A percentile compares a stretch with the other conserved stretches of the same genome.
Evolutionary conservation across 1,284 basidiomycete genomes (phyloP).

Genomic region (Omphalotus olearius): DNA sequence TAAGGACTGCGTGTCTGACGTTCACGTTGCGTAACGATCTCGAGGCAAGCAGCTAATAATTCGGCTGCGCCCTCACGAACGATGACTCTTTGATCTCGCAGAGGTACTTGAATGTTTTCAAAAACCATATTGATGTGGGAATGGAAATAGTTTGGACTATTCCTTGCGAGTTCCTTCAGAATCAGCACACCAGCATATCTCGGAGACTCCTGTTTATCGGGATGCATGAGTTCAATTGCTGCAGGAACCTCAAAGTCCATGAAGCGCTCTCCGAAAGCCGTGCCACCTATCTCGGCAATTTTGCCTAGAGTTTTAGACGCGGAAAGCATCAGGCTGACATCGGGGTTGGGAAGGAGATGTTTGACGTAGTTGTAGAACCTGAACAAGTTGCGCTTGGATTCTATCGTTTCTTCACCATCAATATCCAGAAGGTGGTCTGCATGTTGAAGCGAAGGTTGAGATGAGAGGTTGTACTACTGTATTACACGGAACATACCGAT

Average conservation of each 20-base stretch:
- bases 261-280: slow-evolving; percentile 81
- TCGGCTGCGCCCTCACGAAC: slow-evolving; percentile 91
- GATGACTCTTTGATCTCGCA: slow-evolving; percentile 81
- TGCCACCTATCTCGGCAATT: slow-evolving; percentile 78
- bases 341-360: slow-evolving; percentile 76
- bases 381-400: slow-evolving; percentile 74
- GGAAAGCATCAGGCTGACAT: slow-evolving; percentile 85
- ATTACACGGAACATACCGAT: slow-evolving; percentile 55
- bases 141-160: slow-evolving; percentile 84
- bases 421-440: slow-evolving; percentile 68
- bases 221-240: slow-evolving; percentile 76
- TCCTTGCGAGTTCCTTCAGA: slow-evolving; percentile 85
- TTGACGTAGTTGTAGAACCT: slow-evolving; percentile 92
- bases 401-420: slow-evolving; percentile 72
- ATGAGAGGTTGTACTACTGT: slow-evolving; percentile 15
- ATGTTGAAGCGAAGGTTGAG: slow-evolving; percentile 10
- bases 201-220: slow-evolving; percentile 70
- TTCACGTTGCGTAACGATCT: slow-evolving; percentile 76
- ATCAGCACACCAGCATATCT: slow-evolving; percentile 86
- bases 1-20: slow-evolving; percentile 64
- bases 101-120: slow-evolving; percentile 86
- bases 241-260: slow-evolving; percentile 84
- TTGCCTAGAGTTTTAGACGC: slow-evolving; percentile 83
- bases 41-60: slow-evolving; percentile 84
- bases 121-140: slow-evolving; percentile 84